Evolutionary conservation across 352 stramenopile species (phyloP).

Genomic region (Halophytophthora batemanensis): DNA sequence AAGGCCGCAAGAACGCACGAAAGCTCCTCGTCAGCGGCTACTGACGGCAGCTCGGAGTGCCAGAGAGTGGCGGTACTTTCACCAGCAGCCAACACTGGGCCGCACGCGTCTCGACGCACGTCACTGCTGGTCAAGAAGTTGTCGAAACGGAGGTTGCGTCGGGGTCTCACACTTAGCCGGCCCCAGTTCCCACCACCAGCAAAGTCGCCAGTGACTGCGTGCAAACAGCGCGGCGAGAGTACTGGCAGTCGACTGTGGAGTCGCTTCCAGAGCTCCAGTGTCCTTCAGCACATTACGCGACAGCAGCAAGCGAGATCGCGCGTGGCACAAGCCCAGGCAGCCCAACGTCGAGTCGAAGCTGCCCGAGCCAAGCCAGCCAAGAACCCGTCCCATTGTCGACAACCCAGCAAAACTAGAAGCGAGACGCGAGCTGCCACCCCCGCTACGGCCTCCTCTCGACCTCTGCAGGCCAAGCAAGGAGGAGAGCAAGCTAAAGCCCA

Average conservation of each 20-base stretch:
- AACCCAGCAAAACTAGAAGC: neutral
- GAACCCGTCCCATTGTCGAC: neutral
- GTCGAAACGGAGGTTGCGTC: no score
- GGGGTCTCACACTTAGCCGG: no score
- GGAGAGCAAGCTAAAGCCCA: neutral
- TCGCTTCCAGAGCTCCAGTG: slow-evolving; percentile 51
- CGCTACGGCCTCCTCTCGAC: no score
- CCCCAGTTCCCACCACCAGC: no score
- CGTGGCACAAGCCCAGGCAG: slow-evolving; percentile 18
- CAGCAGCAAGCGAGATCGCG: slow-evolving; percentile 40
- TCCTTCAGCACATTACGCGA: slow-evolving; percentile 51
- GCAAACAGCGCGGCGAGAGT: neutral
- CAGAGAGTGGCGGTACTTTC: no score
- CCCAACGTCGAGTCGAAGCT: slow-evolving; percentile 19
- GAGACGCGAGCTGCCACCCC: neutral
- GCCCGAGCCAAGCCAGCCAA: slow-evolving; percentile 22
- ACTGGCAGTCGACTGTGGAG: slow-evolving; percentile 25
- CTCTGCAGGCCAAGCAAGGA: neutral
- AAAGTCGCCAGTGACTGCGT: no score
- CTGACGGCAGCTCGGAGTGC: no score
- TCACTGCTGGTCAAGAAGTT: no score
- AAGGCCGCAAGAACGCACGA: no score
- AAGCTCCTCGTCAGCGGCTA: no score
- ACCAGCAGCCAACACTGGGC: no score
- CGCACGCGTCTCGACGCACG: no score